Base-by-base conservation (phyloP, 176 grass and related monocot genomes). In the Oryza glumipatula region DNA sequence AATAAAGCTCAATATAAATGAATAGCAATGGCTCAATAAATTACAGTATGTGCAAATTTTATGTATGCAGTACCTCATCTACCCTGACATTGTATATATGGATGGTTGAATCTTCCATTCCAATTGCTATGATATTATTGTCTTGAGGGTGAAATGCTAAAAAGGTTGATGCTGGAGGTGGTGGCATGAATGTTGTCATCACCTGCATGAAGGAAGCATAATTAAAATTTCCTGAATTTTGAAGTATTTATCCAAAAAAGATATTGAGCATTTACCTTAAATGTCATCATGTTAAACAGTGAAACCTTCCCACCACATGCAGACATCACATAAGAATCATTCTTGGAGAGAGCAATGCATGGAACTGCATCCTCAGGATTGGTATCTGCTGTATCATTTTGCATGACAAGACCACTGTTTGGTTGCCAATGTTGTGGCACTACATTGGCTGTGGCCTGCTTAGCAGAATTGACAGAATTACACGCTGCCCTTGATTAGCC, bases 41-140 rank as follows among this genome's bases (percentile, higher is more conserved):
- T 30, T 46, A 2, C 49, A 71, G 65, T 65, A 51, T 65, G 30
- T n/a, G 16, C 54, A 80, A 28, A 44, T 4, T 22, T 74, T 68
- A 64, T 24, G 48, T 21, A 43, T 33, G 30, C 7, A 44, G 28
- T 94, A 95, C 96, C 96, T 95, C 93, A 83, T 98, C 96, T 77
- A 98, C 96, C 86, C 93, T 90, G 66, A 98, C 96, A 89, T 98
- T 95, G 90, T 98, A 98, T 83, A 98, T 98, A 80, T 98, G 91
- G 81, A 98, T 98, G 71, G 96, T 95, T 88, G 96, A 98, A 92
- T 98, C 96, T 86, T 98, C 96, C 96, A 98, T 98, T 93, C 96
- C 96, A 78, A 95, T 95, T 85, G 96, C 96, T 88, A 98, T 90
- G 67, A 98, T 98, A 76, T 98, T 98, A 84, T 98, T 98, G 70